Base-by-base conservation (phyloP, 2,329 filamentous ascomycete genomes). In the Colletotrichum viniferum region DNA sequence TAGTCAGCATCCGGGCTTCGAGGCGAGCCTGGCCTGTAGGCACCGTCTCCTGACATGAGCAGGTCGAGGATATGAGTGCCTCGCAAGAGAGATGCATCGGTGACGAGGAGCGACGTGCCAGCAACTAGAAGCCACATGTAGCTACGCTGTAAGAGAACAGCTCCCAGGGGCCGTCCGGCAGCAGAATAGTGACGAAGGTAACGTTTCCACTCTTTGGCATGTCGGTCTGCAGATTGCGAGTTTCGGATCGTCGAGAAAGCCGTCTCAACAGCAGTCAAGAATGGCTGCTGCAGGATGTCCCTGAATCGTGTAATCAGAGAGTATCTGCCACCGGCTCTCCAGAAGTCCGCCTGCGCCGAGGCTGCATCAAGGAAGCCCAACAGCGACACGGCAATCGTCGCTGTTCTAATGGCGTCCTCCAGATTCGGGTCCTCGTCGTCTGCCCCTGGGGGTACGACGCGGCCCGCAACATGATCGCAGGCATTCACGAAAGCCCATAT, bases 211-310 rank as follows among this genome's bases (percentile, higher is more conserved):
- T 98, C 94, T 80, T 92, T 94, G 24, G 95, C 87, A 32, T 90
- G 86, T 63, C 90, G 88, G 77, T 94, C 92, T 28, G 92, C 86
- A 32, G 90, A 90, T 78, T 92, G 92, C 4, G 93, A 90, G 84
- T 97, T 98, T 71, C 96, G 94, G 77, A 98, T 94, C 10, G 95
- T 96, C 10, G 96, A 98, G 73, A 98, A 93, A 10, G 96, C 94
- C 0, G 95, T 95, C 85, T 98, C 97, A 48, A 98, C 91, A 3
- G 94, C 93, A 14, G 97, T 91, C 78, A 98, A 89, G 81, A 98
- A 98, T 8, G 92, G 89, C 80, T 98, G 96, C 0, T 95, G 96
- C 14, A 99, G 87, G 21, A 98, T 89, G 36, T 89, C 88, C 69
- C 92, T 92, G 38, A 98, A 85, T 63, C 92, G 90, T 76, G 94